Conservation (phyloP, 805 yeast genomes). For the Monosporozyma siamensis region DNA sequence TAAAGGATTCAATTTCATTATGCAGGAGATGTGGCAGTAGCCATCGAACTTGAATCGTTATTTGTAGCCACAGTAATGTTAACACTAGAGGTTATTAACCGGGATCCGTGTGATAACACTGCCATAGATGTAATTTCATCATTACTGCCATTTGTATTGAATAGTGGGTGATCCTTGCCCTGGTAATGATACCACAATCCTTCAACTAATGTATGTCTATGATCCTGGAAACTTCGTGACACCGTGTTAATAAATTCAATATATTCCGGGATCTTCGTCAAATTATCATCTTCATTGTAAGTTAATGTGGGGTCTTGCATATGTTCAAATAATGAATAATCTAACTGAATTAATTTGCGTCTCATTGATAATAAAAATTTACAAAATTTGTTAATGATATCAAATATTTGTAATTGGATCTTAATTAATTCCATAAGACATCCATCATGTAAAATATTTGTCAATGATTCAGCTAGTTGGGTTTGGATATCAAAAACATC, state of each 20-base stretch:
- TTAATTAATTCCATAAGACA: slow-evolving; percentile 20
- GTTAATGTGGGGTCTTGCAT: not conserved
- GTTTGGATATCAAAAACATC: slow-evolving; percentile 15
- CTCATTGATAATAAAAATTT: slow-evolving; percentile 24
- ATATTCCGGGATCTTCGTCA: slow-evolving; percentile 9
- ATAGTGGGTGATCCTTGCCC: slow-evolving; percentile 2
- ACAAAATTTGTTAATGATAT: slow-evolving; percentile 25
- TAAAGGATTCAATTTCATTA: too few species aligned
- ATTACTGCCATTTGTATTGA: not conserved
- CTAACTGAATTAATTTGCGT: slow-evolving; percentile 14
- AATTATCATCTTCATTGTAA: slow-evolving; percentile 14
- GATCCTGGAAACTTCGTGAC: slow-evolving; percentile 11
- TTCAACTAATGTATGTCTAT: slow-evolving; percentile 14
- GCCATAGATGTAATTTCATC: not conserved
- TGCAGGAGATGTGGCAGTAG: too few species aligned
- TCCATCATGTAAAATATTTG: slow-evolving; percentile 19
- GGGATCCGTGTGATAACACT: not conserved
- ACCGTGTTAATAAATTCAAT: slow-evolving; percentile 8
- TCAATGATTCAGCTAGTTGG: slow-evolving; percentile 18
- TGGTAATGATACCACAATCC: slow-evolving; percentile 13
- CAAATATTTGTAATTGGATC: slow-evolving; percentile 26
- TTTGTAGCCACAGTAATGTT: not conserved
- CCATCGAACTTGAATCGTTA: too few species aligned
- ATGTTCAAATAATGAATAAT: slow-evolving; percentile 11
- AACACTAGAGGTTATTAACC: not conserved